Evolutionary conservation across 2,329 filamentous ascomycete genomes (phyloP), one percentile per base, ranked within the genome.

Genomic region (Pseudocercospora crystallina): DNA sequence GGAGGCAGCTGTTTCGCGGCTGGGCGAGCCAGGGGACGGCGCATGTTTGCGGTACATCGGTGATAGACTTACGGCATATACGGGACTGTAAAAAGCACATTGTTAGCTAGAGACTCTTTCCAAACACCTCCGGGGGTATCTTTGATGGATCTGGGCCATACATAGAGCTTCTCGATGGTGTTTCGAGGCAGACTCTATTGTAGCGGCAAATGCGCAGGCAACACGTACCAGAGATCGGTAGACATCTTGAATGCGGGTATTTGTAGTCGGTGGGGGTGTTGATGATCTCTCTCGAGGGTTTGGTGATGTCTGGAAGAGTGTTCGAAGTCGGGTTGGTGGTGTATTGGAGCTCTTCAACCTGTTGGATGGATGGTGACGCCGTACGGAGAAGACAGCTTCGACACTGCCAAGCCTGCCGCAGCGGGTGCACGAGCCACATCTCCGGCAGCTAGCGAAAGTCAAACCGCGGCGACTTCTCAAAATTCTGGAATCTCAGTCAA

Each of bases 41-140:
- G 26, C 35, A 49, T 35, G 38, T 38, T 52, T 20, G 48, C 34
- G 54, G 47, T 33, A 42, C 29, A 11, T 45, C 32, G 43, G 36
- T 53, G 61, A 56, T 60, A 51, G 69, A 96, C 92, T 90, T 84
- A 97, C 94, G 83, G 94, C 90, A 81, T 97, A 99, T 71, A 95
- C 92, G 78, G 92, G 92, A 81, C 92, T 99, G 67, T 58, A 70
- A 43, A 51, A 51, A 57, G 60, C 57, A 53, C 10, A 34, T 9
- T 37, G 57, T 66, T 42, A 66, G 63, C 58, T 53, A 13, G 40
- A 11, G 11, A 12, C 3, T 32, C n/a, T 15, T 33, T 26, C 20
- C 20, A 26, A 26, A 26, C 7, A 26, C 20, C 20, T 26, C 20
- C 20, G 20, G 20, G 4, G 20, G 20, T 26, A 26, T 26, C 20